Base-by-base conservation (phyloP, 306 rosid genomes). In the Pyrus communis region DNA sequence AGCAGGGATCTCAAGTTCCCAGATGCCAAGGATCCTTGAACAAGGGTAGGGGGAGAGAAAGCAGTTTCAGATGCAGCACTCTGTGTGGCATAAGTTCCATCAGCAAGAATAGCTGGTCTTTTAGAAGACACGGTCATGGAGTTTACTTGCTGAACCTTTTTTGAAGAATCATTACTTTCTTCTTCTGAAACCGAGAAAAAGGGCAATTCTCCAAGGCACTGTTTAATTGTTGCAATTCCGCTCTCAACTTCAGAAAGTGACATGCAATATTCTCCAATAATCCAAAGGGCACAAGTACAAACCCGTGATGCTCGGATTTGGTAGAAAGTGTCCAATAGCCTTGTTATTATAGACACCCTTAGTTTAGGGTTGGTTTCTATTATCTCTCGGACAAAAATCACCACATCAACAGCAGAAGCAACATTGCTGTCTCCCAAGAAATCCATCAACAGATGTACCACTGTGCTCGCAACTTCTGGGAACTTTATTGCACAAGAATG, bases 401-500 rank as follows among this genome's bases (percentile, higher is more conserved):
- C 84, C 19, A 91, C 97, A 81, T 91, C 94, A 52, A 85, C 74
- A 62, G 97, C 97, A 0, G 97, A 91, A 70, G 94, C 91, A 21
- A 86, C 94, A 86, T 89, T 91, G 73, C 84, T 54, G 73, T 91
- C 94, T 4, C 97, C 92, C 88, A 91, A 84, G 87, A 91, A 91
- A 76, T 91, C 97, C 97, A 91, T 91, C 85, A 91, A 71, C 67
- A 89, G 74, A 82, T 91, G 94, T 63, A 91, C 97, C 66, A 91
- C 97, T 9, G 94, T 86, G 82, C 92, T 84, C 0, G 97, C 94
- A 14, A 89, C 97, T 85, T 89, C 92, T 0, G 97, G 97, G 83
- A 89, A 91, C 89, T 91, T 91, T 28, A 91, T 81, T 5, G 94
- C 97, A 71, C 94, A 91, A 19, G 94, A 80, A 83, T 89, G 94